Evolutionary conservation across 192 early-diverging fungal species (phyloP), one percentile per base, ranked within the genome.

Genomic region (Backusella tuberculispora): DNA sequence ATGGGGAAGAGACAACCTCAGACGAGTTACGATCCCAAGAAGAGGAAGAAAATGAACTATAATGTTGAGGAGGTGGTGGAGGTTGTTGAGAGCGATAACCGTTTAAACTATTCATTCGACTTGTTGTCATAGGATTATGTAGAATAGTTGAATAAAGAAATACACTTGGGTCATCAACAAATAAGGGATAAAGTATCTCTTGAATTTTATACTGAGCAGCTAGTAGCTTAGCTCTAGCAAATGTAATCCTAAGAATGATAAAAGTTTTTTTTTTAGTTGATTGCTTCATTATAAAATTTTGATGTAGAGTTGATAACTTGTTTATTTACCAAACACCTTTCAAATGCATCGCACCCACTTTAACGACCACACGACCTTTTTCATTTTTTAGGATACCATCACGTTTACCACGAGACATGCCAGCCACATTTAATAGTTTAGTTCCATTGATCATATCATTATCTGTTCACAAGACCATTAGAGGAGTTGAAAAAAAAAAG

Each of bases 401-500:
- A 45, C 94, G 84, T 78, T 93, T 94, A 64, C 94, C 94, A 29
- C 94, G 90, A 65, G 94, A 92, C 93, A 95, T 94, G 53, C 93
- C 93, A 17, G 90, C 91, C 24, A 95, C 92, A 80, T 95, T 95
- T 34, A 95, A 85, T 64, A 95, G 84, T 79, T 95, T 95, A 15
- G 94, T 95, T 41, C 94, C 92, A 80, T 95, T 94, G 50, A 94
- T 91, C 90, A 93, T 94, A 72, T 94, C 86, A 79, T 95, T 92
- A 73, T 95, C 93, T 91, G 84, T 38, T 47, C 53, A 29, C 29
- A 66, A 66, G 64, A 60, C 21, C 53, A 60, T 60, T 66, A 66
- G 26, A 66, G 64, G 64, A 66, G 64, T 71, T 71, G 3, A 3
- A 53, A 71, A 67, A 38, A 21, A 70, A 56, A 44, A 63, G 26